A percentile compares a stretch with the other conserved stretches of the same genome.
Evolutionary conservation across 768 basidiomycete species (phyloP).

Genomic region (Tephrocybe sp.): DNA sequence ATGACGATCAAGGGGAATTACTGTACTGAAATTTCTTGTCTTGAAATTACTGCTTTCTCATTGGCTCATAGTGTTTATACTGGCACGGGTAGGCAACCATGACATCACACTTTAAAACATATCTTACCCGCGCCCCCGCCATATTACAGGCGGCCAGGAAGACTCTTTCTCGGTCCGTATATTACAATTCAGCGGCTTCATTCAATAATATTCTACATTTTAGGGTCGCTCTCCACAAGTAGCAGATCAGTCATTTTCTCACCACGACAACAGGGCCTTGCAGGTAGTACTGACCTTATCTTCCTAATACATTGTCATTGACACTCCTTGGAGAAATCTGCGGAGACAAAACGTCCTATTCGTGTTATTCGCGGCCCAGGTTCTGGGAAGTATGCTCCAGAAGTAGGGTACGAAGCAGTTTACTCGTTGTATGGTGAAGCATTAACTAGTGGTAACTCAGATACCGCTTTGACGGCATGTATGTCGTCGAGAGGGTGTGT

Average conservation of each 20-base stretch:
- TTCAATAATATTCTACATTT: background rate
- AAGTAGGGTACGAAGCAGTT: conserved; percentile 24
- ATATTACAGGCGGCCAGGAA: conserved; percentile 19
- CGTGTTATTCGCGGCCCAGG: conserved; percentile 41
- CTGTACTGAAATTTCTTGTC: conserved; percentile 25
- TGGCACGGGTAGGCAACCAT: conserved; percentile 32
- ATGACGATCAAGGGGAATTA: conserved; percentile 37
- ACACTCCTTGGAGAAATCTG: conserved; percentile 29
- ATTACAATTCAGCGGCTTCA: background rate
- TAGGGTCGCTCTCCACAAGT: conserved; percentile 25
- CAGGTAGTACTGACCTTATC: too few relatives aligned
- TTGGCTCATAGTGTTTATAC: conserved; percentile 33
- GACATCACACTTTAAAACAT: background rate
- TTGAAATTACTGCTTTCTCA: background rate
- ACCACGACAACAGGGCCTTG: conserved; percentile 34
- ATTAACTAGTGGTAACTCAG: conserved; percentile 17
- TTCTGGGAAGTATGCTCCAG: conserved; percentile 30
- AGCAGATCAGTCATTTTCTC: conserved; percentile 34
- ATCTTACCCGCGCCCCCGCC: background rate
- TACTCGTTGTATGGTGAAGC: background rate
- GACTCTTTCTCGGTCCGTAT: conserved; percentile 19
- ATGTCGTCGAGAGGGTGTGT: conserved; percentile 34
- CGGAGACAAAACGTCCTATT: conserved; percentile 31
- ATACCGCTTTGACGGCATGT: conserved; percentile 46
- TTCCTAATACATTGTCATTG: too few relatives aligned